Evolutionary conservation across 768 basidiomycete genomes (phyloP).

Genomic region (Baorangia bicolor): DNA sequence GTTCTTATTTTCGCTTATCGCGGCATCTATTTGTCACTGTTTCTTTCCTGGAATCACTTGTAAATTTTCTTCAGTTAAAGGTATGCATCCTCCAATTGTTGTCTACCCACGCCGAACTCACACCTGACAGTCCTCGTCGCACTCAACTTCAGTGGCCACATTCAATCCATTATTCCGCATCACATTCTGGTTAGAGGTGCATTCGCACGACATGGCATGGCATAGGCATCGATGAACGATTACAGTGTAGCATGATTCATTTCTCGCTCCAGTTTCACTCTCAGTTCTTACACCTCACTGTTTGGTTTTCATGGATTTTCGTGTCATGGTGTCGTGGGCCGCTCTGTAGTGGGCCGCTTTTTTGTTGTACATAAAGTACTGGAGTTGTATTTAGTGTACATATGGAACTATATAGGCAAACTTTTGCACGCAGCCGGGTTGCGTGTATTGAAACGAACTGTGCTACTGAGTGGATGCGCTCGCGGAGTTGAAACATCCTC

Average conservation of each 20-base stretch:
- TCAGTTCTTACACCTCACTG: background rate
- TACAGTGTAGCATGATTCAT: slow-evolving; percentile 4
- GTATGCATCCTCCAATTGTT: background rate
- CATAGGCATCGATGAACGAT: slow-evolving; percentile 3
- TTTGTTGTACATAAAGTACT: background rate
- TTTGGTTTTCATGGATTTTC: background rate
- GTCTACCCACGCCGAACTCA: background rate
- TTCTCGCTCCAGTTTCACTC: background rate
- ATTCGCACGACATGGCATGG: slow-evolving; percentile 16
- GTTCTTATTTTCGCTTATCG: background rate
- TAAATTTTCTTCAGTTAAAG: background rate
- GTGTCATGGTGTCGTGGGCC: background rate
- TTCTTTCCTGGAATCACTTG: background rate
- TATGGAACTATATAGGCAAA: background rate
- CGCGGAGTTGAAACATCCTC: slow-evolving; percentile 17
- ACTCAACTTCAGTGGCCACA: background rate
- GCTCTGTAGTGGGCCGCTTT: background rate
- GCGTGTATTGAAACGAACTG: background rate
- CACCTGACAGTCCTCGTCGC: background rate
- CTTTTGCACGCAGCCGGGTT: slow-evolving; percentile 1
- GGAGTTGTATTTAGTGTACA: background rate
- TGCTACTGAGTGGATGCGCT: background rate
- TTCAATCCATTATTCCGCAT: slow-evolving; percentile 4
- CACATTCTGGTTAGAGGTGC: slow-evolving; percentile 11
- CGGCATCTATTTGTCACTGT: background rate